Conservation (phyloP, 257 asterid genomes). For the Apocynum venetum region DNA sequence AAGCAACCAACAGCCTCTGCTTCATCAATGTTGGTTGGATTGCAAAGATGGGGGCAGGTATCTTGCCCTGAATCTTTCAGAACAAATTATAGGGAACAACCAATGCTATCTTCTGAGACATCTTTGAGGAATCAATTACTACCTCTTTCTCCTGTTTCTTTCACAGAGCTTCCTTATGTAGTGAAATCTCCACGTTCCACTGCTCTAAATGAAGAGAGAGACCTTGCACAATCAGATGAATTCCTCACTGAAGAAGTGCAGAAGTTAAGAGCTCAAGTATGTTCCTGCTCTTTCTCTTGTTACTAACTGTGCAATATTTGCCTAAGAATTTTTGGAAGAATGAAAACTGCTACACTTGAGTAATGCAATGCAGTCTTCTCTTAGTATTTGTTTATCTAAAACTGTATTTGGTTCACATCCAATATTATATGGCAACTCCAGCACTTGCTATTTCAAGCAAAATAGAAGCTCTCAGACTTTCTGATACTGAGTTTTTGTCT, state of each 20-base stretch:
- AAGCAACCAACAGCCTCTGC: slow-evolving; percentile 15
- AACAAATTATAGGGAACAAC: slow-evolving; percentile 12
- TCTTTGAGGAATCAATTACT: slow-evolving; percentile 16
- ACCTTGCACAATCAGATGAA: slow-evolving; percentile 22
- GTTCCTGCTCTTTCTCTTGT: slow-evolving; percentile 10
- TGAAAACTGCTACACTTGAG: background rate
- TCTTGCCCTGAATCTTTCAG: slow-evolving; percentile 36
- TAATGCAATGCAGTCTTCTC: background rate
- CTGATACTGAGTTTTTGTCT: background rate
- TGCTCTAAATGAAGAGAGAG: slow-evolving; percentile 16
- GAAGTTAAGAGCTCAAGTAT: slow-evolving; percentile 38
- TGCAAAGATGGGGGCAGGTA: slow-evolving; percentile 48
- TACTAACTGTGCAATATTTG: background rate
- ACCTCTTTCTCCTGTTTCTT: slow-evolving; percentile 21
- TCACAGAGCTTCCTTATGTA: slow-evolving; percentile 10
- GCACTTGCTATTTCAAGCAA: background rate
- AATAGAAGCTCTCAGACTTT: background rate
- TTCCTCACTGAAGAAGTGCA: slow-evolving; percentile 31
- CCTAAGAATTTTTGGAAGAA: background rate
- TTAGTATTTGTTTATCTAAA: background rate
- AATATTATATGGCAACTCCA: background rate
- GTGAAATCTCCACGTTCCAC: slow-evolving; percentile 11
- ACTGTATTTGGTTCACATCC: too few species aligned
- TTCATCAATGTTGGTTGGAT: slow-evolving; percentile 17
- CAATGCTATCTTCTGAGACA: slow-evolving; percentile 10